Base-by-base conservation (phyloP, 2,329 filamentous ascomycete species). In the Phyllosticta ampelicida region DNA sequence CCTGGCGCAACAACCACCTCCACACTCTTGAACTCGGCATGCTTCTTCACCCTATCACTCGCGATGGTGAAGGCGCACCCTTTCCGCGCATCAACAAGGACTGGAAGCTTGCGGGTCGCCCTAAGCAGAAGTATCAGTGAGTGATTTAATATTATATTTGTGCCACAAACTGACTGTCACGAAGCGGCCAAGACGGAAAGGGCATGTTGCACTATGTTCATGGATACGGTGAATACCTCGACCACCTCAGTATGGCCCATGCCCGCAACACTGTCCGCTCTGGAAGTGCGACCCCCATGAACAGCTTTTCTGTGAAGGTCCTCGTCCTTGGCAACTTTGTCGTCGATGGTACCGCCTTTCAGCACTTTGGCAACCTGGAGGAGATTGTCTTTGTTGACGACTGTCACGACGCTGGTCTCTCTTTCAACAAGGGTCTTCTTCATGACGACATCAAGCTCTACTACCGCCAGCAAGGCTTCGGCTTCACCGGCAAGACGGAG, bases 141-240 rank as follows among this genome's bases (percentile, higher is more conserved):
- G 53, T 53, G 9, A 4, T 20, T 21, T 51, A 21, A n/a, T 48
- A 11, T 48, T 49, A 18, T 26, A 9, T 8, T n/a, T n/a, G n/a
- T 44, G 28, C 51, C 21, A 50, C 56, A 26, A 61, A n/a, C 30
- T 55, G 18, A 48, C 5, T 48, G 0, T 44, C 57, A 9, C 11
- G 9, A 6, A 69, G 66, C 52, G 69, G 69, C 9, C 48, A 62
- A 1, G 65, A 68, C 18, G 69, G 69, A 9, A 66, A 64, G 21
- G 69, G 68, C 2, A 53, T 64, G 3, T 57, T 71, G 5, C 65
- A 71, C 59, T 63, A 66, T 54, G 51, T 48, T 0, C 62, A 65
- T 21, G 69, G 69, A 1, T 64, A 63, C 23, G 68, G 68, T n/a
- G 68, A 71, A 51, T 71, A 71, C 48, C 66, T 71, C 2, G 69